Conservation (phyloP, 768 basidiomycete genomes). For the Chalciporus chontae region DNA sequence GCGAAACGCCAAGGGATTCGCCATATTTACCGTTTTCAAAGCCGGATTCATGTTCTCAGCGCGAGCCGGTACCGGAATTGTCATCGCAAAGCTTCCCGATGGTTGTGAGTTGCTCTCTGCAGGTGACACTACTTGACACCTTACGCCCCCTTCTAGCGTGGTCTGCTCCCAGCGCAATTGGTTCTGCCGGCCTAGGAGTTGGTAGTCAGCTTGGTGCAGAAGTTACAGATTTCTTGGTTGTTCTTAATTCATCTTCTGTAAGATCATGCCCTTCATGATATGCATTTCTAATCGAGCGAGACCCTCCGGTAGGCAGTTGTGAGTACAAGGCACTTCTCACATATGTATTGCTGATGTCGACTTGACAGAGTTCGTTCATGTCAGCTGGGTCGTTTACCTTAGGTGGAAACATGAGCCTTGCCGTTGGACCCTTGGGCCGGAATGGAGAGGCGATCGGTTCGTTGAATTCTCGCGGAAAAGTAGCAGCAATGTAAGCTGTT, state of each 20-base stretch:
- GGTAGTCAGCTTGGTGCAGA: conserved; percentile 83
- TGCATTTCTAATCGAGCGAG: conserved; percentile 4
- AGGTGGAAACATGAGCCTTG: conserved; percentile 86
- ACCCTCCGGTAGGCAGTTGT: conserved; percentile 54
- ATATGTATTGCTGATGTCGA: not conserved
- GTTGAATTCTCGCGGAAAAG: conserved; percentile 77
- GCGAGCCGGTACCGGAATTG: conserved; percentile 79
- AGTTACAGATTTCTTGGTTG: conserved; percentile 88
- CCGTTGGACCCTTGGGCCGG: conserved; percentile 89
- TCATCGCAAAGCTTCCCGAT: conserved; percentile 78
- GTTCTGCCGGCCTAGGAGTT: conserved; percentile 84
- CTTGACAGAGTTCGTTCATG: conserved; percentile 80
- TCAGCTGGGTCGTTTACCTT: conserved; percentile 86
- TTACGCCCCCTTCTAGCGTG: conserved; percentile 70
- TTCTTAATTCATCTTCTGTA: conserved; percentile 80
- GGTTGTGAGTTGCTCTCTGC: conserved; percentile 56
- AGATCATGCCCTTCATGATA: conserved; percentile 23
- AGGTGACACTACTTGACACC: not conserved
- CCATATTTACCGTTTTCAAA: conserved; percentile 88
- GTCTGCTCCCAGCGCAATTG: conserved; percentile 95
- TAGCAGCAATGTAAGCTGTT: conserved; percentile 78
- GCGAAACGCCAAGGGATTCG: conserved; percentile 68
- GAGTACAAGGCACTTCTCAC: conserved; percentile 26
- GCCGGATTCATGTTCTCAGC: conserved; percentile 66
- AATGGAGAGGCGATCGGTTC: conserved; percentile 89